Conservation (phyloP, 2,329 filamentous ascomycete species). For the Seiridium unicorne region DNA sequence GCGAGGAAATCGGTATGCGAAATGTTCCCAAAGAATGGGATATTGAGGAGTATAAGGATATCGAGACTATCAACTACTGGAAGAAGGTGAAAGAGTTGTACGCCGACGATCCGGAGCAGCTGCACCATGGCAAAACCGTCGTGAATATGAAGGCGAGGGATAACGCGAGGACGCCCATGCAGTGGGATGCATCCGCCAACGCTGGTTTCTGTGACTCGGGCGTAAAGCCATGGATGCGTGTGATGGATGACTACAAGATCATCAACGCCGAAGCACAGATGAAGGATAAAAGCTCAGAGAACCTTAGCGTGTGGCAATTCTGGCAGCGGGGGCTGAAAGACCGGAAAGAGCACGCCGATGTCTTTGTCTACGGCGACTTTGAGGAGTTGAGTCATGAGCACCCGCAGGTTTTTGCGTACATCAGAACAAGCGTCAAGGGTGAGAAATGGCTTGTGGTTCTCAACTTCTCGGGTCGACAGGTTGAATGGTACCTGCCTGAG, state of each 20-base stretch:
- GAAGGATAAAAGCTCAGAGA: constrained; percentile 22
- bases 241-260: constrained; percentile 49
- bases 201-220: constrained; percentile 59
- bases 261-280: constrained; percentile 59
- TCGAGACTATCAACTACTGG: constrained; percentile 48
- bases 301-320: constrained; percentile 54
- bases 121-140: constrained; percentile 46
- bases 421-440: constrained; percentile 19
- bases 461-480: constrained; percentile 24
- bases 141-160: constrained; percentile 62
- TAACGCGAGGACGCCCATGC: constrained; percentile 67
- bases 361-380: constrained; percentile 63
- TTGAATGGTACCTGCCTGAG: constrained; percentile 21
- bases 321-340: constrained; percentile 56
- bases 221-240: constrained; percentile 58
- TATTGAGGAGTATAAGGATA: constrained; percentile 59
- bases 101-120: constrained; percentile 32
- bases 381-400: constrained; percentile 27
- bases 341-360: constrained; percentile 53
- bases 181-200: constrained; percentile 56
- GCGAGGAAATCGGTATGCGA: constrained; percentile 64
- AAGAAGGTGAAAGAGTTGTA: constrained; percentile 34
- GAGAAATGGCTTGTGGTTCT: constrained; percentile 28
- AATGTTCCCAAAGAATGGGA: constrained; percentile 58
- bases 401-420: constrained; percentile 20